These are phyloP conservation scores for Nicotiana undulata DNA, from an alignment of 257 asterid species.

Conservation along the genomic window DNA sequence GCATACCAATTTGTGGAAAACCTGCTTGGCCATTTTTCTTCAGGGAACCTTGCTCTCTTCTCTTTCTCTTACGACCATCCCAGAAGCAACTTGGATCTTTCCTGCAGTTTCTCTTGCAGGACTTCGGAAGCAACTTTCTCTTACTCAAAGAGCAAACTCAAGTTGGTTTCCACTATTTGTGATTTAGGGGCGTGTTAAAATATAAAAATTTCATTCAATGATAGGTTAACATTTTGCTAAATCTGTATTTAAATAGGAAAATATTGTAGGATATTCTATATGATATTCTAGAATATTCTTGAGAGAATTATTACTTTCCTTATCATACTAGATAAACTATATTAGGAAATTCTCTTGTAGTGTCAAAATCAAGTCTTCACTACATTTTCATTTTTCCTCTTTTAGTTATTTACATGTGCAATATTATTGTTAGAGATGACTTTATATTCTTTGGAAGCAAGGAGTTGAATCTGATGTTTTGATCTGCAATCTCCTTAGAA, in stretches of 20 bases:
- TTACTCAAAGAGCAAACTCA: not conserved
- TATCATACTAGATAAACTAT: not conserved
- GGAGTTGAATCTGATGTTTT: not conserved
- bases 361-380: not conserved
- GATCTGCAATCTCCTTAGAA: not conserved
- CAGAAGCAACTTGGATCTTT: not conserved
- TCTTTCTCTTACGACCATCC: not conserved
- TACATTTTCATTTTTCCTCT: not conserved
- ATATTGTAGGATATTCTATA: not conserved
- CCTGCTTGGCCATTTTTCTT: not conserved
- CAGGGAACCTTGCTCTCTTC: not conserved
- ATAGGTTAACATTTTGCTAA: not conserved
- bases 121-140: not conserved
- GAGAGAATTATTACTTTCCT: not conserved
- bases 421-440: not conserved
- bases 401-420: not conserved
- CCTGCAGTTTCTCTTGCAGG: not conserved
- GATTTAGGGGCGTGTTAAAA: not conserved
- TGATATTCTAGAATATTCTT: not conserved
- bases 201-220: not conserved
- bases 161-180: not conserved
- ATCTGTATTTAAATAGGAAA: not conserved
- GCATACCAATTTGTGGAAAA: too few species aligned
- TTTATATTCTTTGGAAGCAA: not conserved
- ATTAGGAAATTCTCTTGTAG: not conserved